Evolutionary conservation across 495 filamentous ascomycete genomes (phyloP), one percentile per base, ranked within the genome.

Genomic region (Talaromyces wortmannii): DNA sequence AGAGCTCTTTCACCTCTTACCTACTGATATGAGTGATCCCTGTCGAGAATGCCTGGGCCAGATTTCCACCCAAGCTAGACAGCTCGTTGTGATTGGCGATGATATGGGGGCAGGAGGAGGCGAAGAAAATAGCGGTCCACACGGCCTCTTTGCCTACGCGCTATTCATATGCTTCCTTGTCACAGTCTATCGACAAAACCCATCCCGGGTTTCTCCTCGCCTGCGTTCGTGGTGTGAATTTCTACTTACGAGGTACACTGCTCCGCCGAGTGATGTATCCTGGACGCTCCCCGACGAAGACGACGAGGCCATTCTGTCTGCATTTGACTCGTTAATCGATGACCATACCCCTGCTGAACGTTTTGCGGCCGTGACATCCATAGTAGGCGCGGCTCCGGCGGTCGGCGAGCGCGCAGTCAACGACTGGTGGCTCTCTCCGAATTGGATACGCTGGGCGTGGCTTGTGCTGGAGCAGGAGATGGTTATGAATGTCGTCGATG

Each of bases 401-500:
- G 2, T 3, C 10, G 48, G 47, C 0, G 55, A 60, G 1, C 55
- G 52, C 23, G 45, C 60, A 8, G 57, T 58, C 12, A 61, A 60
- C 17, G 59, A 62, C 54, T 68, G 67, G 58, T 77, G 74, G 74
- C 55, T 77, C 31, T 63, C 68, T 31, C 59, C 71, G 11, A 64
- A 74, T 15, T 76, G 71, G 74, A 12, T 77, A 45, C 64, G 68
- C 33, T 75, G 74, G 72, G 65, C 68, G 13, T 74, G 69, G 64
- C 66, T 63, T 51, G 63, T 75, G 23, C 60, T 61, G 4, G 69
- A 74, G 33, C 61, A 66, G 15, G 74, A 77, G 52, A 67, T 53
- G 42, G 42, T 65, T 50, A 68, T 75, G 36, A 63, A 71, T 56
- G 63, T 67, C 8, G 72, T 70, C 0, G 63, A 70, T 31, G 62